A percentile compares a stretch with the other conserved stretches of the same genome.
These are phyloP conservation scores for Fusarium nurragi DNA, from an alignment of 2,329 filamentous ascomycete species.

Conservation along the genomic window DNA sequence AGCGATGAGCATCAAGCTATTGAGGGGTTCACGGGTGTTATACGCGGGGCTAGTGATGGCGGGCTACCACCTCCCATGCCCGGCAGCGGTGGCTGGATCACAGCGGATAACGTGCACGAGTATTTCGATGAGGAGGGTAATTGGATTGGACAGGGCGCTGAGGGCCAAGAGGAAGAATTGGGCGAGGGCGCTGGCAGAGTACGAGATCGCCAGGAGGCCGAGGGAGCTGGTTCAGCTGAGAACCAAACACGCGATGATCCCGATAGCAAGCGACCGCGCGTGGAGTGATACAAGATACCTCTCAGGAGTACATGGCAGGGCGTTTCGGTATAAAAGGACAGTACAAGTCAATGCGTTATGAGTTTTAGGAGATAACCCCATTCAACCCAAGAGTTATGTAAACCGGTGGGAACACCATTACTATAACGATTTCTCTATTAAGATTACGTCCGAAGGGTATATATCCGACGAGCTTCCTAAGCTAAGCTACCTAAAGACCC, in stretches of 20 bases:
- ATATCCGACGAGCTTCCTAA: slow-evolving; percentile 36
- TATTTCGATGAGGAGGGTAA: slow-evolving; percentile 85
- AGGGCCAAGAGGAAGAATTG: slow-evolving; percentile 57
- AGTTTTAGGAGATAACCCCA: slow-evolving; percentile 1
- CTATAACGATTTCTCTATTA: slow-evolving; percentile 30
- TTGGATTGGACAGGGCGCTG: slow-evolving; percentile 65
- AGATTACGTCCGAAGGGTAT: slow-evolving; percentile 41
- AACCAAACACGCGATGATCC: slow-evolving; percentile 50
- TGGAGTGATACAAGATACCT: slow-evolving; percentile 49
- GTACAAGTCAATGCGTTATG: slow-evolving; percentile 5
- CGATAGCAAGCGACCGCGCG: slow-evolving; percentile 60
- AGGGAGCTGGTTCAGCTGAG: slow-evolving; percentile 57
- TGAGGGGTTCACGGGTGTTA: slow-evolving; percentile 66
- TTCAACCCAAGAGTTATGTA: not conserved
- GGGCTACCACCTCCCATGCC: slow-evolving; percentile 73
- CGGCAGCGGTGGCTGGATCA: slow-evolving; percentile 85
- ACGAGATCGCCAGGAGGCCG: slow-evolving; percentile 63
- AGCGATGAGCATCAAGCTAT: slow-evolving; percentile 60
- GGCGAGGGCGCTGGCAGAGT: slow-evolving; percentile 72
- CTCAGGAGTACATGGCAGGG: slow-evolving; percentile 29
- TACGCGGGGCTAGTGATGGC: slow-evolving; percentile 58
- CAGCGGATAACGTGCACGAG: slow-evolving; percentile 87
- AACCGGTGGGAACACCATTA: not conserved
- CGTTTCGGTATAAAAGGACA: slow-evolving; percentile 28
- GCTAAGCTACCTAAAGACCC: slow-evolving; percentile 22